Base-by-base conservation (phyloP, 2,329 filamentous ascomycete species). In the Talaromyces sp. region DNA sequence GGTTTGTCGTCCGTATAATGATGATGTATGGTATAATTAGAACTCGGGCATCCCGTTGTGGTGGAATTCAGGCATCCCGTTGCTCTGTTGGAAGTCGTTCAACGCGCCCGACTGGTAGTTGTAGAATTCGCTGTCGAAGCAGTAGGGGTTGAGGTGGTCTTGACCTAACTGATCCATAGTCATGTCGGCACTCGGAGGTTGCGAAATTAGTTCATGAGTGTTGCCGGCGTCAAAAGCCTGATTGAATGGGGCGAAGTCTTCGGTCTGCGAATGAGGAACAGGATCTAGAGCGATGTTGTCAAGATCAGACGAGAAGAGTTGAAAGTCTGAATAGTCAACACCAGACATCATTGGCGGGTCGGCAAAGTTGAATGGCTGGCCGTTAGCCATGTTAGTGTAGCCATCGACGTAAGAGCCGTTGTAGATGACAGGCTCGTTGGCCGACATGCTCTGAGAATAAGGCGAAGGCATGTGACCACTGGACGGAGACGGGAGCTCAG, bases 51-150 rank as follows among this genome's bases (percentile, higher is more conserved):
- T 43, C 8, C 56, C 35, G n/a, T 24, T 58, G 22, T 24, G 24
- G 19, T 58, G 39, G 14, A 41, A 58, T 13, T 58, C 56, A 43
- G 19, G 33, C 54, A 62, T 62, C 27, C 60, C 60, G 19, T 57
- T 56, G 48, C 14, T 62, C n/a, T 50, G 22, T 43, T 58, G 56
- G 16, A 58, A 58, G 35, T 63, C 62, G 35, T 52, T 39, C 41
- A 63, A 33, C 52, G 19, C 62, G 13, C 37, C 58, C 35, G 48
- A 31, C 43, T 56, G 50, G 22, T 57, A 61, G 24, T 54, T 41
- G 57, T 62, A 59, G 11, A 58, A 65, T n/a, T 65, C 64, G 24
- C 41, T 65, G 60, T 65, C 64, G 45, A 65, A 65, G 35, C 64
- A 65, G 24, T 65, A 65, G 1, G 60, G 64, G 4, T 58, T 58